These are phyloP conservation scores for Candida sanyaensis DNA, from an alignment of 1,139 yeast genomes.

Conservation along the genomic window DNA sequence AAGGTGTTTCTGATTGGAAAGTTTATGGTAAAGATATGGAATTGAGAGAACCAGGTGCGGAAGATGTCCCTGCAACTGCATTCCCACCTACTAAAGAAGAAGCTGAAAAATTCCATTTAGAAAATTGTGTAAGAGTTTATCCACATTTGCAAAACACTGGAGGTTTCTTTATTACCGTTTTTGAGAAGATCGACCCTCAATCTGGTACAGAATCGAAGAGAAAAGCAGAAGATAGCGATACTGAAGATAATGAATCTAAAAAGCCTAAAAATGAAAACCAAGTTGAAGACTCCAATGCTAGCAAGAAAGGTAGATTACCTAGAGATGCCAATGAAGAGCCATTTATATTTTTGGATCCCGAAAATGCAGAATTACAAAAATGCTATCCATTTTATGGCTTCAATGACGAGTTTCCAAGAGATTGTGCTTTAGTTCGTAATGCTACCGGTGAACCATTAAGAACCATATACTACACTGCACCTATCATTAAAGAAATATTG, in stretches of 20 bases:
- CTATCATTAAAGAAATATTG: conserved; percentile 68
- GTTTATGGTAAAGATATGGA: conserved; percentile 82
- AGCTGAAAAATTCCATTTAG: conserved; percentile 59
- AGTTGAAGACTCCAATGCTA: conserved; percentile 13
- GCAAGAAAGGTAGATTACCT: conserved; percentile 72
- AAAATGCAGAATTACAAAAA: conserved; percentile 64
- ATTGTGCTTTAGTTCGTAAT: conserved; percentile 81
- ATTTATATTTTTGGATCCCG: conserved; percentile 70
- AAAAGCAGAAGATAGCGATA: conserved; percentile 26
- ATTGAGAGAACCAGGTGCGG: conserved; percentile 50
- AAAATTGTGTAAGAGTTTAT: conserved; percentile 87
- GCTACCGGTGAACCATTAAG: conserved; percentile 95
- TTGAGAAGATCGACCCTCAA: conserved; percentile 65
- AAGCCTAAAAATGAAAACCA: conserved; percentile 30
- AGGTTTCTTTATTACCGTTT: conserved; percentile 93
- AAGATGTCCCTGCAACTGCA: conserved; percentile 54
- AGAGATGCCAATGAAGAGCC: conserved; percentile 96
- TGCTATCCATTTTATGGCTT: conserved; percentile 92
- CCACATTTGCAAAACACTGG: conserved; percentile 99
- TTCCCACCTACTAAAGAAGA: conserved; percentile 87
- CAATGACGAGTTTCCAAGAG: conserved; percentile 60
- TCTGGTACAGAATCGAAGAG: conserved; percentile 21
- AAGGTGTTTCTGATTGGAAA: conserved; percentile 81
- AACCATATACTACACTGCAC: conserved; percentile 85
- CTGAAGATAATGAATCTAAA: conserved; percentile 33